These are phyloP conservation scores for Microcyclospora tardicrescens DNA, from an alignment of 2,329 filamentous ascomycete genomes.

Conservation along the genomic window DNA sequence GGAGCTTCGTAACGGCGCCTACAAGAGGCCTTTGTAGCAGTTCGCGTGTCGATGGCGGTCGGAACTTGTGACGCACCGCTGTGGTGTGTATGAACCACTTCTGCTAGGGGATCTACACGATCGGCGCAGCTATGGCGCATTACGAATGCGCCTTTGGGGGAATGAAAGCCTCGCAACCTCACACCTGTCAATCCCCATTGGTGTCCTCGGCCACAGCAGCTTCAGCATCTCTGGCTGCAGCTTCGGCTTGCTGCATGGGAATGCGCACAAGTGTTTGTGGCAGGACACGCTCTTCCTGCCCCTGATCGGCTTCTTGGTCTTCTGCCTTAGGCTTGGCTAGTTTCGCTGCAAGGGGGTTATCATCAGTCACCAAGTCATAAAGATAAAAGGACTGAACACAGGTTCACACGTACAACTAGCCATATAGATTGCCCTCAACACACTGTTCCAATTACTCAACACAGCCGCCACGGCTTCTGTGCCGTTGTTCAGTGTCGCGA, in stretches of 20 bases:
- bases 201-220: not conserved
- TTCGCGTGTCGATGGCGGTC: too few relatives aligned
- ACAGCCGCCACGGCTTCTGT: slow-evolving; percentile 81
- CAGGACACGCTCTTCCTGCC: slow-evolving; percentile 39
- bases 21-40: too few relatives aligned
- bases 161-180: too few relatives aligned
- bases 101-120: too few relatives aligned
- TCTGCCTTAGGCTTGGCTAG: slow-evolving; percentile 47
- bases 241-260: slow-evolving; percentile 55
- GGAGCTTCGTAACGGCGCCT: too few relatives aligned
- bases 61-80: too few relatives aligned
- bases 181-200: not conserved
- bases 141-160: too few relatives aligned
- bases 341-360: slow-evolving; percentile 42
- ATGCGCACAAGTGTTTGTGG: slow-evolving; percentile 77
- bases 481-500: slow-evolving; percentile 64
- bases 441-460: slow-evolving; percentile 77
- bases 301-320: slow-evolving; percentile 29
- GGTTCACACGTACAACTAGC: slow-evolving; percentile 52
- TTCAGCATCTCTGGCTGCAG: slow-evolving; percentile 16
- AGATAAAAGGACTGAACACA: not conserved
- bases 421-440: slow-evolving; percentile 74
- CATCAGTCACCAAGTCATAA: too few relatives aligned
- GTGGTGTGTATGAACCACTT: too few relatives aligned
- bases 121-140: too few relatives aligned